phyloP scores from a whole-genome alignment of 345 rosid species.

The Carallia pectinifolia region DNA sequence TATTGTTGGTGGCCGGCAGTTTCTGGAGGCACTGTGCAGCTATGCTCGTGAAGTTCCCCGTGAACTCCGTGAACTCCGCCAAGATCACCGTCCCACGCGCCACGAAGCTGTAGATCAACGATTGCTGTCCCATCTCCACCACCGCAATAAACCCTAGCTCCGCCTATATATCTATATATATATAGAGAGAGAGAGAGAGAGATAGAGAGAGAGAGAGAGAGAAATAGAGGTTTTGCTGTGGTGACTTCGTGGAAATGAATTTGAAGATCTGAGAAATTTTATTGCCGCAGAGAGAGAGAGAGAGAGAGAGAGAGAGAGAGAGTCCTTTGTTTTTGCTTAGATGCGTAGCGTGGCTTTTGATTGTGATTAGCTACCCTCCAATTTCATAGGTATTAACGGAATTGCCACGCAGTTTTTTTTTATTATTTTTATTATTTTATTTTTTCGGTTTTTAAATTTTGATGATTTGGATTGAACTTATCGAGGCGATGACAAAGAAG shows the following conservation, averaged over 20 bases:
- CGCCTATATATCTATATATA: not conserved
- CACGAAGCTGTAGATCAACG: constrained; percentile 68
- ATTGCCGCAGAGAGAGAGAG: not conserved
- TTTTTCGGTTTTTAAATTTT: too few relatives aligned
- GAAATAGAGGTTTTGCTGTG: not conserved
- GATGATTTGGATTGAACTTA: too few relatives aligned
- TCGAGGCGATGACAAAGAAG: too few relatives aligned
- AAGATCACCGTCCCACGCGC: constrained; percentile 68
- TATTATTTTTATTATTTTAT: not conserved
- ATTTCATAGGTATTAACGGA: constrained; percentile 25
- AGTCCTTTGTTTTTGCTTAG: constrained; percentile 22
- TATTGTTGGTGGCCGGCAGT: constrained; percentile 61
- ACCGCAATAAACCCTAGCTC: not conserved
- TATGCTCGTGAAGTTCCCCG: constrained; percentile 63
- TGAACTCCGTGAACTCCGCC: constrained; percentile 60
- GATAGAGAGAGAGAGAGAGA: not conserved
- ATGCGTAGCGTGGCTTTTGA: constrained; percentile 8
- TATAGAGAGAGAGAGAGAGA: not conserved
- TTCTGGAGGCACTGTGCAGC: constrained; percentile 74
- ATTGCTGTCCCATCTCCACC: constrained; percentile 55
- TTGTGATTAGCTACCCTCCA: constrained; percentile 16
- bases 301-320: not conserved
- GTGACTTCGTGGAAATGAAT: constrained; percentile 9
- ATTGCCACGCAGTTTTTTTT: constrained; percentile 35
- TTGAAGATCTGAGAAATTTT: not conserved